A percentile compares a stretch with the other conserved stretches of the same genome.
Conservation (phyloP, 1,284 basidiomycete genomes). For the Rhodotorula sp. region DNA sequence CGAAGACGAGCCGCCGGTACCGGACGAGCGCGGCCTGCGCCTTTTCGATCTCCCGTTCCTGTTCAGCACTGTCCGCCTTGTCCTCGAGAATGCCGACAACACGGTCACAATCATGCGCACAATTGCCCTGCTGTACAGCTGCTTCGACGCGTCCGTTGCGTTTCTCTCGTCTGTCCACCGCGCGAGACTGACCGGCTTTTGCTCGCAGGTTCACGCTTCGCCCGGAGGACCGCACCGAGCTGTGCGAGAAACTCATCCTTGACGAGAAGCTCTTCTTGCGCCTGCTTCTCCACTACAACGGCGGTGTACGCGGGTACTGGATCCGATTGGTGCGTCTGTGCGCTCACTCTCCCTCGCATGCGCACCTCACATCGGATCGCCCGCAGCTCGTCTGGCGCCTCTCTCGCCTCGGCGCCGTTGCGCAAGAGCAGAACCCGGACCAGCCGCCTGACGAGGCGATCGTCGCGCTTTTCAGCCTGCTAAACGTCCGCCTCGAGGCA, state of each 20-base stretch:
- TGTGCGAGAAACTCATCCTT: slow-evolving; percentile 55
- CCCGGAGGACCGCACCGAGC: slow-evolving; percentile 52
- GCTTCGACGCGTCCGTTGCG: slow-evolving; percentile 53
- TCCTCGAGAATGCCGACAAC: slow-evolving; percentile 57
- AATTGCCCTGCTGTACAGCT: slow-evolving; percentile 57
- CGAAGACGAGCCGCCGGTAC: slow-evolving; percentile 39
- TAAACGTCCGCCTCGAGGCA: slow-evolving; percentile 55
- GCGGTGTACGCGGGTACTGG: slow-evolving; percentile 56
- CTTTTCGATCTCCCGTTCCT: slow-evolving; percentile 55
- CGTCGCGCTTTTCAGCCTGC: slow-evolving; percentile 54
- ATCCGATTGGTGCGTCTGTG: slow-evolving; percentile 12
- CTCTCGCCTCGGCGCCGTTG: slow-evolving; percentile 53
- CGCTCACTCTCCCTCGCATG: slow-evolving; percentile 21
- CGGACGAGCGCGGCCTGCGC: slow-evolving; percentile 33
- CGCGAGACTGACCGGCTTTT: background rate
- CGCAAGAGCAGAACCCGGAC: slow-evolving; percentile 45
- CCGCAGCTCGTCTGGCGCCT: slow-evolving; percentile 57
- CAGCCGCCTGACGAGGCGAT: slow-evolving; percentile 49
- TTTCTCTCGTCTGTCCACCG: no score
- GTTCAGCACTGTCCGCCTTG: slow-evolving; percentile 54
- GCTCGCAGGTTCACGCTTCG: slow-evolving; percentile 52
- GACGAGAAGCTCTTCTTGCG: slow-evolving; percentile 55
- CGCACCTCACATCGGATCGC: background rate
- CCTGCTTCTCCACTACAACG: slow-evolving; percentile 57
- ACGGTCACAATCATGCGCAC: slow-evolving; percentile 57